Base-by-base conservation (phyloP, 2,329 filamentous ascomycete species). In the Nakataea oryzae region DNA sequence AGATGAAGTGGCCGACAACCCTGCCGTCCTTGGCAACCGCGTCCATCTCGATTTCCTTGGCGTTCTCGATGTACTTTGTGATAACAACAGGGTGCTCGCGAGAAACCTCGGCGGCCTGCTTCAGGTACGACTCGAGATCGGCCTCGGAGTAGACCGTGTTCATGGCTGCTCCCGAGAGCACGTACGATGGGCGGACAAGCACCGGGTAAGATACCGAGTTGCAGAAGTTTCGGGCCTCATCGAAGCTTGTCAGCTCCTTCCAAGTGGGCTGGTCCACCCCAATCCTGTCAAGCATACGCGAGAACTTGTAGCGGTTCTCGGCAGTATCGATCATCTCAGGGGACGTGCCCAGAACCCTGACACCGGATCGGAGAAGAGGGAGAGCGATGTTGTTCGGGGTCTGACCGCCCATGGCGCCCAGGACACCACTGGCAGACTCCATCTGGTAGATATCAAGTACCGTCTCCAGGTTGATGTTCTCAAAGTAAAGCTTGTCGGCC, bases 21-120 rank as follows among this genome's bases (percentile, higher is more conserved):
- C 84, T 87, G 71, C 95, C 95, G 68, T 96, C 89, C 69, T 87
- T 88, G 61, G 93, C 95, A 57, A 99, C 95, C 54, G 95, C 95
- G 70, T 99, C 95, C 95, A 99, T 97, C 76, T 99, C 95, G 66
- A 99, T 97, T 75, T 99, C 95, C 81, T 99, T 97, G 67, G 95
- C 95, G 68, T 96, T 95, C 80, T 99, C 95, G 67, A 99, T 97
- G 78, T 97, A 99, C 79, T 99, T 99, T 64, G 93, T 97, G 71
- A 99, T 97, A 65, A 99, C 95, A 13, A 99, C 95, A 0, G 95
- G 95, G 74, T 97, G 91, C 65, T 97, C 93, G 65, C 90, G 87
- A 7, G 95, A 97, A 58, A 99, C 95, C 67, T 96, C 93, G 8
- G 85, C 90, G 61, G 95, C 95, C 76, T 97, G 93, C 66, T 90